A percentile compares a stretch with the other conserved stretches of the same genome.
Evolutionary conservation across 208 protist species (phyloP).

Genomic region (Leishmania tropica): DNA sequence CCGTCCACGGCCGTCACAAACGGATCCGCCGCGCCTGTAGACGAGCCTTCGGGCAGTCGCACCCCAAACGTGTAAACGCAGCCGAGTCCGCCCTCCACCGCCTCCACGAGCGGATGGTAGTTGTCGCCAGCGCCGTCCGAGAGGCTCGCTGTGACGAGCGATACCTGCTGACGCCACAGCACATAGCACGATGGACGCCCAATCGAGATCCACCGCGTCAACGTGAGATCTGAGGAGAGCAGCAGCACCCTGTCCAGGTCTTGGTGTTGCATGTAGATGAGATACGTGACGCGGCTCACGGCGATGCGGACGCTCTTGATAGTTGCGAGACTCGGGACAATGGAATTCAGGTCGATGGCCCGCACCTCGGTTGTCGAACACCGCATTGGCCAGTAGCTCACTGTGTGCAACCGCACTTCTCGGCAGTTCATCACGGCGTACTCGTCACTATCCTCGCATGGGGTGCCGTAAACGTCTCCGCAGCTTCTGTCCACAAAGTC

Average conservation of each 20-base stretch:
- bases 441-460: conserved; percentile 34
- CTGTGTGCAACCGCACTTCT: conserved; percentile 32
- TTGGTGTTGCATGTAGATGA: conserved; percentile 48
- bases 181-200: conserved; percentile 41
- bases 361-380: conserved; percentile 10
- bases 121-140: conserved; percentile 23
- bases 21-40: conserved; percentile 11
- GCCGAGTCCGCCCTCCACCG: conserved; percentile 61
- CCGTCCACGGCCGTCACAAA: conserved; percentile 12
- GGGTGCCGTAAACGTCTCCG: conserved; percentile 31
- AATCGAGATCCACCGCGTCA: conserved; percentile 54
- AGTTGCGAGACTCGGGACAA: conserved; percentile 27
- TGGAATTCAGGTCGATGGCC: conserved; percentile 13
- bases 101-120: conserved; percentile 53
- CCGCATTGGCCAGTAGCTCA: conserved; percentile 13
- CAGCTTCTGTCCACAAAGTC: conserved; percentile 41
- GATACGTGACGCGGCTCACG: conserved; percentile 34
- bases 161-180: conserved; percentile 37
- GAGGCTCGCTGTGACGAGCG: conserved; percentile 46
- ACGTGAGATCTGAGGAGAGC: conserved; percentile 52
- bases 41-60: conserved; percentile 10
- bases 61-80: conserved; percentile 49
- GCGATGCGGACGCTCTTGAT: conserved; percentile 39
- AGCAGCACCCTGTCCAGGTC: conserved; percentile 49
- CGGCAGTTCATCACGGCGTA: conserved; percentile 49